These are phyloP conservation scores for Tylopilus microsporus DNA, from an alignment of 1,284 basidiomycete species.

Conservation along the genomic window DNA sequence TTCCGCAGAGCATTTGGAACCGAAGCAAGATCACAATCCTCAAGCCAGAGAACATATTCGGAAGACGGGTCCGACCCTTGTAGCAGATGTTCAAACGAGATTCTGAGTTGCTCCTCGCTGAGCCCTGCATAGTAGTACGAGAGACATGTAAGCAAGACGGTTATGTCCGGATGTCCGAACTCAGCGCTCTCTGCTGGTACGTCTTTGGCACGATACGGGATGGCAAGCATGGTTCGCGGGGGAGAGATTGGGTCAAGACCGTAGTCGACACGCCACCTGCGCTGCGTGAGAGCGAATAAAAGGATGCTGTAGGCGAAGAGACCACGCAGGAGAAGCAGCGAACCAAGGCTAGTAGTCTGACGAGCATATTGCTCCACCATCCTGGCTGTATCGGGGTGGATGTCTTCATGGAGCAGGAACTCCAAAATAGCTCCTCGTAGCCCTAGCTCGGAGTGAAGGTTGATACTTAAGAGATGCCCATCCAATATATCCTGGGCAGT, in stretches of 20 bases:
- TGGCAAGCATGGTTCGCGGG: not conserved
- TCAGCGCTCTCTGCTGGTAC: not conserved
- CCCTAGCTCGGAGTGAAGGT: not conserved
- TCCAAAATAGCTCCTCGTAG: not conserved
- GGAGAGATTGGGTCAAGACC: not conserved
- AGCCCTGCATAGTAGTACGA: constrained; percentile 5
- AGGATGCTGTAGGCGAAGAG: not conserved
- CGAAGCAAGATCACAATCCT: not conserved
- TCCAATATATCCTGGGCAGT: not conserved
- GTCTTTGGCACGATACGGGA: constrained; percentile 6
- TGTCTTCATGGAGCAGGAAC: not conserved
- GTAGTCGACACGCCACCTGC: not conserved
- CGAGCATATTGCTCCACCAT: not conserved
- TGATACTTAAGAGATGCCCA: not conserved
- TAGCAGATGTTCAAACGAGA: not conserved
- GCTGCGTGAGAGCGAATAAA: not conserved
- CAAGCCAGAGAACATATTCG: not conserved
- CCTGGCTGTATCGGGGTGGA: not conserved
- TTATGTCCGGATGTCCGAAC: constrained; percentile 3
- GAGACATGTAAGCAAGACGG: constrained; percentile 1
- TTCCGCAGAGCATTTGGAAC: not conserved
- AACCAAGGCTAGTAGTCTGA: not conserved
- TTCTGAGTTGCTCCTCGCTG: not conserved
- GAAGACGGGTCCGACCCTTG: not conserved
- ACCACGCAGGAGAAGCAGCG: not conserved